A percentile compares a stretch with the other conserved stretches of the same genome.
phyloP scores from a whole-genome alignment of 306 rosid genomes.

The Inga leiocalycina region DNA sequence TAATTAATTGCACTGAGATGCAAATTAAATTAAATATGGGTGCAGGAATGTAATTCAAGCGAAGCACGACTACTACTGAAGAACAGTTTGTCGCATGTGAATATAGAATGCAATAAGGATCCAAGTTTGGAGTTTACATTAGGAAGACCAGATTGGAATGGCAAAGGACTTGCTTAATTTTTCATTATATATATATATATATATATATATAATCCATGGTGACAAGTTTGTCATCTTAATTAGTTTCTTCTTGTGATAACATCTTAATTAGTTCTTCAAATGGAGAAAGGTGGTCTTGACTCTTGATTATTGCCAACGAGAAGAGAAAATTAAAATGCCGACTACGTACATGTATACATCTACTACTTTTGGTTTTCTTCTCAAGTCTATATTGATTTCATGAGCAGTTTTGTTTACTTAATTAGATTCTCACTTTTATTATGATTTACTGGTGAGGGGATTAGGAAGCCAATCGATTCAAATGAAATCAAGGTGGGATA shows the following conservation, averaged over 20 bases:
- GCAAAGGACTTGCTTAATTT: conserved; percentile 56
- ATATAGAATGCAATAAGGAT: conserved; percentile 61
- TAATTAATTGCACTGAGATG: not conserved
- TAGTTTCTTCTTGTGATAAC: not conserved
- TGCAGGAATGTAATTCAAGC: conserved; percentile 77
- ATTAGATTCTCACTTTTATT: conserved; percentile 2
- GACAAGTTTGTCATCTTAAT: not conserved
- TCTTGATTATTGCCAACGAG: conserved; percentile 14
- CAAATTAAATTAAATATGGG: not conserved
- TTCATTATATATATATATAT: not conserved
- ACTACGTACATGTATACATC: not conserved
- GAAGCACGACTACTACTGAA: conserved; percentile 32
- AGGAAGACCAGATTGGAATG: conserved; percentile 93
- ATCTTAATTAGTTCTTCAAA: not conserved
- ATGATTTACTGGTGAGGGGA: not conserved
- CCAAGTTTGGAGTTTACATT: conserved; percentile 95
- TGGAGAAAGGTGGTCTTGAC: not conserved
- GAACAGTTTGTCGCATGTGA: conserved; percentile 50
- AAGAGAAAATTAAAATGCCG: conserved; percentile 16
- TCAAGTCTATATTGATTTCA: conserved; percentile 18
- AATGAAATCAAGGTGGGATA: not conserved
- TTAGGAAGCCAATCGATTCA: not conserved
- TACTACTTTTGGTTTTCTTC: conserved; percentile 15
- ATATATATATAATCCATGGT: not conserved
- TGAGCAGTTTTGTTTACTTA: conserved; percentile 43